Conservation (phyloP, 2,329 filamentous ascomycete genomes). For the Corynespora cassiicola region DNA sequence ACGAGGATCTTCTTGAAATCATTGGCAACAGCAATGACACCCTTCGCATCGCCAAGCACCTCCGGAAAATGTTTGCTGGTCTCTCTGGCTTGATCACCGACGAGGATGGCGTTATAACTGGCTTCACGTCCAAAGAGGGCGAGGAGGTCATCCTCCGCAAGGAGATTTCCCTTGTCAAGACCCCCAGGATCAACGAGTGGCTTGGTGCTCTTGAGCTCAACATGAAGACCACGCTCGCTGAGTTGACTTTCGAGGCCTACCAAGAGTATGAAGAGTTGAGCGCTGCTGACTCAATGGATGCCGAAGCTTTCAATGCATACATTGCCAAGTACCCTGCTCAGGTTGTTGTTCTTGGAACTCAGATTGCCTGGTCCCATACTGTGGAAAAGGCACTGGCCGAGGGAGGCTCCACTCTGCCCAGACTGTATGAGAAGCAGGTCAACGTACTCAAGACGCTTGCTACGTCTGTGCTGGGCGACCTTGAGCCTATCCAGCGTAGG, state of each 20-base stretch:
- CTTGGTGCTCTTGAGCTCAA: constrained; percentile 88
- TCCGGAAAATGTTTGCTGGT: constrained; percentile 99
- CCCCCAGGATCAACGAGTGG: constrained; percentile 98
- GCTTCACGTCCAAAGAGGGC: constrained; percentile 93
- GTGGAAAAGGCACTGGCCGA: constrained; percentile 79
- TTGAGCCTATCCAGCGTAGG: constrained; percentile 86
- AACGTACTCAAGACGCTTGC: constrained; percentile 86
- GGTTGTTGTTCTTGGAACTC: constrained; percentile 91
- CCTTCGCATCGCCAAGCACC: constrained; percentile 93
- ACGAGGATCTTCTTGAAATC: constrained; percentile 97
- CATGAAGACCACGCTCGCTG: constrained; percentile 94
- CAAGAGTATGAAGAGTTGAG: constrained; percentile 83
- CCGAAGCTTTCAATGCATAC: constrained; percentile 75
- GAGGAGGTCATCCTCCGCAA: constrained; percentile 88
- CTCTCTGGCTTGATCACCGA: constrained; percentile 90
- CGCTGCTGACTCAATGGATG: constrained; percentile 72
- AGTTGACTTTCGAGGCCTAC: constrained; percentile 85
- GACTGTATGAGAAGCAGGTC: constrained; percentile 81
- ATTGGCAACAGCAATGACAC: constrained; percentile 99
- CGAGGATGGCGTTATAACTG: constrained; percentile 86
- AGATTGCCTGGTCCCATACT: constrained; percentile 89
- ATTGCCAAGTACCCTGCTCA: constrained; percentile 88
- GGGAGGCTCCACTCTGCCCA: constrained; percentile 72
- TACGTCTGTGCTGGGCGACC: constrained; percentile 85
- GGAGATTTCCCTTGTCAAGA: constrained; percentile 90